phyloP scores from a whole-genome alignment of 352 stramenopile genomes.

The Thraustotheca clavata region DNA sequence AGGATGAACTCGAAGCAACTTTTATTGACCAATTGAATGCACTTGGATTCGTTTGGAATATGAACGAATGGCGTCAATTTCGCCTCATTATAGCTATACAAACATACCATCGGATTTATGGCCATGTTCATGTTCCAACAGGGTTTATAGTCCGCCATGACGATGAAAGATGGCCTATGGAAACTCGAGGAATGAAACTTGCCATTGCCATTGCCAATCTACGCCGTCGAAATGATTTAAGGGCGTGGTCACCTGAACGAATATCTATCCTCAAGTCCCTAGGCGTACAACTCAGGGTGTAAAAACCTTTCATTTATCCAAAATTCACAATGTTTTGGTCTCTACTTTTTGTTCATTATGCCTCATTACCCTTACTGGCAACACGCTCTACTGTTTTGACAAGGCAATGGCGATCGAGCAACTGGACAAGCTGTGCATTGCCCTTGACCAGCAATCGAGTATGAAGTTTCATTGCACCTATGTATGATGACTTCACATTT shows the following conservation, averaged over 20 bases:
- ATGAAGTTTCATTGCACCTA: neutral
- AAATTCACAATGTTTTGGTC: too few relatives aligned
- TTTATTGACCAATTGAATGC: neutral
- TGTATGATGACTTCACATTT: neutral
- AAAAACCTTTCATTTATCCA: too few relatives aligned
- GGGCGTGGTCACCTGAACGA: neutral
- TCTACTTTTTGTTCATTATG: too few relatives aligned
- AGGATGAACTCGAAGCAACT: neutral
- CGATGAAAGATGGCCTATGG: conserved; percentile 62
- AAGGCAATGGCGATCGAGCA: neutral
- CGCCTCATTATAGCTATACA: conserved; percentile 37
- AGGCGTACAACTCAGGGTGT: too few relatives aligned
- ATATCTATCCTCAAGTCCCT: neutral
- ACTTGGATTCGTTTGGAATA: neutral
- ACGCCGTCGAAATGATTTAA: conserved; percentile 62
- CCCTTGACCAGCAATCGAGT: conserved; percentile 16
- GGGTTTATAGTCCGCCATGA: conserved; percentile 83
- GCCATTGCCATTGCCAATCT: conserved; percentile 89
- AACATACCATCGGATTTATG: conserved; percentile 74
- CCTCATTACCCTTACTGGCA: conserved; percentile 7
- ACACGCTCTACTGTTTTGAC: conserved; percentile 15
- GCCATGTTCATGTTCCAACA: conserved; percentile 87
- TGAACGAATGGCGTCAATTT: neutral
- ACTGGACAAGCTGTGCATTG: conserved; percentile 8
- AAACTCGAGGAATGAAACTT: conserved; percentile 77